These are phyloP conservation scores for Colletotrichum sp. DNA, from an alignment of 2,329 filamentous ascomycete genomes.

Conservation along the genomic window DNA sequence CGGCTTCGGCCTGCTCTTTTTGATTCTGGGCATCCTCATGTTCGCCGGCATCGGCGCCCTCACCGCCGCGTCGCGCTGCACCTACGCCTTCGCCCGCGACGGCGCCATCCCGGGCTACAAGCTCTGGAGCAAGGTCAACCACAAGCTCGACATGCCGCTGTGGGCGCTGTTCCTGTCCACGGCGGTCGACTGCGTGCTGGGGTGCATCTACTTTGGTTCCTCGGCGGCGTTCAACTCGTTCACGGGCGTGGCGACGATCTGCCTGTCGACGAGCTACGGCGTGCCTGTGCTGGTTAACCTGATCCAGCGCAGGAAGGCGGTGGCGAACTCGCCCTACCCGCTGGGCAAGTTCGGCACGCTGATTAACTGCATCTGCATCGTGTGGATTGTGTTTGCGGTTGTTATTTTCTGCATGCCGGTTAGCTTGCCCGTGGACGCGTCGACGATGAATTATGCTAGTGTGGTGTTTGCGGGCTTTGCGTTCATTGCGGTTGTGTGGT, in stretches of 20 bases:
- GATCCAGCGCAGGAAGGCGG: constrained; percentile 67
- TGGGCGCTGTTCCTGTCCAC: constrained; percentile 73
- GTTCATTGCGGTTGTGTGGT: constrained; percentile 65
- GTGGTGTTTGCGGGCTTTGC: constrained; percentile 71
- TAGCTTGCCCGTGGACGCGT: constrained; percentile 59
- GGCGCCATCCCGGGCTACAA: constrained; percentile 74
- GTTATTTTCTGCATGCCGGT: constrained; percentile 80
- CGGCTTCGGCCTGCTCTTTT: constrained; percentile 76
- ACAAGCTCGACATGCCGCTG: constrained; percentile 71
- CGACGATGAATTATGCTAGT: constrained; percentile 70
- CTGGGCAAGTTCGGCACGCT: constrained; percentile 71
- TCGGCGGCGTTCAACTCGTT: constrained; percentile 80
- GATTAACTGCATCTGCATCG: constrained; percentile 72
- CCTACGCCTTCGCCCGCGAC: constrained; percentile 78
- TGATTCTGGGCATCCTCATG: constrained; percentile 78
- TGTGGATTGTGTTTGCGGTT: constrained; percentile 73
- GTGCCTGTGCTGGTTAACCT: constrained; percentile 77
- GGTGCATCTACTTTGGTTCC: constrained; percentile 81
- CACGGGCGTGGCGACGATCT: constrained; percentile 81
- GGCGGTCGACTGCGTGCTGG: constrained; percentile 71
- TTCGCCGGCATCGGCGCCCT: constrained; percentile 79
- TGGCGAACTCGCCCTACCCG: constrained; percentile 70
- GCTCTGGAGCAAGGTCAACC: constrained; percentile 71
- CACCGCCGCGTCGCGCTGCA: constrained; percentile 76
- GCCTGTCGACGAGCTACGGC: constrained; percentile 76